Evolutionary conservation across 2,329 filamentous ascomycete genomes (phyloP).

Genomic region (Cyphellophora attinorum): DNA sequence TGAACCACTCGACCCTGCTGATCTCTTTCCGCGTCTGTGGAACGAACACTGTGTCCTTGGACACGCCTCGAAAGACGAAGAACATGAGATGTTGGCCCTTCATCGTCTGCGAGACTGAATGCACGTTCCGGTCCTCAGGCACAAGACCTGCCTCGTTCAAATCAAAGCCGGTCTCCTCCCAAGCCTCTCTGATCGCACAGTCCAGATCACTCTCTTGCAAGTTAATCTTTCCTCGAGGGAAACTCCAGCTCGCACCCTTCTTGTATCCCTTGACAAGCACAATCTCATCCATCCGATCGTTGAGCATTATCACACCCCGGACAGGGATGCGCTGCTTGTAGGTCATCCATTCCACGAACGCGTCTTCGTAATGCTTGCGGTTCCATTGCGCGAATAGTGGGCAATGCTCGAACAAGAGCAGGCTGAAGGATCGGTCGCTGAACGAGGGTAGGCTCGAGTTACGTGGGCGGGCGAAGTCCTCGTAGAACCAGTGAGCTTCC

Average conservation of each 20-base stretch:
- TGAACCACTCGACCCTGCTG: slow-evolving; percentile 94
- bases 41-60: slow-evolving; percentile 78
- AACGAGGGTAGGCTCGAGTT: slow-evolving; percentile 79
- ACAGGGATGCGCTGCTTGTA: slow-evolving; percentile 96
- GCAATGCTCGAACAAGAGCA: slow-evolving; percentile 88
- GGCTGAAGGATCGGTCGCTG: slow-evolving; percentile 72
- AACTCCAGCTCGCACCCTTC: slow-evolving; percentile 92
- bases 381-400: slow-evolving; percentile 77
- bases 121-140: slow-evolving; percentile 59
- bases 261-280: slow-evolving; percentile 97
- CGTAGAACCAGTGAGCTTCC: slow-evolving; percentile 99
- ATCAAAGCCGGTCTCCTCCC: slow-evolving; percentile 92
- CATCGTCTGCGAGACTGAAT: slow-evolving; percentile 82
- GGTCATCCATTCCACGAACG: slow-evolving; percentile 82
- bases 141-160: slow-evolving; percentile 67
- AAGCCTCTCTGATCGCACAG: slow-evolving; percentile 88
- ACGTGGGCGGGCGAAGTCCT: slow-evolving; percentile 92
- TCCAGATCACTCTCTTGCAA: slow-evolving; percentile 91
- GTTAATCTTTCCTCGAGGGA: slow-evolving; percentile 94
- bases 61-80: slow-evolving; percentile 83
- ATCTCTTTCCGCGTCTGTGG: slow-evolving; percentile 93
- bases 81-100: slow-evolving; percentile 85
- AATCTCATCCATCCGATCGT: slow-evolving; percentile 86
- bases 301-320: slow-evolving; percentile 84
- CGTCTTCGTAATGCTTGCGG: slow-evolving; percentile 64